Base-by-base conservation (phyloP, 2,329 filamentous ascomycete species). In the Coniochaeta sp. region DNA sequence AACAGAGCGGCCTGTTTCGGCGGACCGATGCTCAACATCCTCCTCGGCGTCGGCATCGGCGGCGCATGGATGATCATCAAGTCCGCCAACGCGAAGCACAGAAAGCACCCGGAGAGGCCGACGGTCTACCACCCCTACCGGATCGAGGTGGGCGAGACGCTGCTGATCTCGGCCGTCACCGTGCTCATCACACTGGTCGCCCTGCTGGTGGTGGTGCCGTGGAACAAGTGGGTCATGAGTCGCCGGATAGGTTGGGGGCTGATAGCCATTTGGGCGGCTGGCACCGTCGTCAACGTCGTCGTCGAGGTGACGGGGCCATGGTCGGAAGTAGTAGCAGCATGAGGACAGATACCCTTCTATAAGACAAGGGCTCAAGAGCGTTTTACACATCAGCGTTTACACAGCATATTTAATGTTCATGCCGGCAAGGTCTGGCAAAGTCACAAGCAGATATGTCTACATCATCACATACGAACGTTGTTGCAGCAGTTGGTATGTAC, bases 1-100 rank as follows among this genome's bases (percentile, higher is more conserved):
- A 38, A 62, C 63, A 85, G 82, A 44, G 93, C 90, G 36, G 95
- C 95, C 4, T 99, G 95, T 71, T 97, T 99, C 71, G 95, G 95
- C n/a, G 96, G 95, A 0, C 95, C 95, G 0, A 93, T 99, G 91
- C 83, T 99, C 44, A 99, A 99, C 68, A 99, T 99, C 63, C 78
- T 99, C 0, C 83, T 99, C 4, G 95, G 95, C 0, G 93, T 99
- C 58, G 95, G 95, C n/a, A 79, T 98, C 4, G 90, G 89, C 28
- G 95, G 95, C 17, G 83, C 91, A 42, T 96, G 93, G 71, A 95
- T 97, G 83, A 93, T 90, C 60, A 80, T 96, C 17, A 82, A 82
- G 59, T 81, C 85, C 34, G 89, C 89, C 19, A 84, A 89, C 66
- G 80, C 84, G 63, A 79, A 80, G 58, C 85, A 90, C 62, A 74